Evolutionary conservation across 805 yeast species (phyloP), one percentile per base, ranked within the genome.

Genomic region (Kodamaea fukazawae): DNA sequence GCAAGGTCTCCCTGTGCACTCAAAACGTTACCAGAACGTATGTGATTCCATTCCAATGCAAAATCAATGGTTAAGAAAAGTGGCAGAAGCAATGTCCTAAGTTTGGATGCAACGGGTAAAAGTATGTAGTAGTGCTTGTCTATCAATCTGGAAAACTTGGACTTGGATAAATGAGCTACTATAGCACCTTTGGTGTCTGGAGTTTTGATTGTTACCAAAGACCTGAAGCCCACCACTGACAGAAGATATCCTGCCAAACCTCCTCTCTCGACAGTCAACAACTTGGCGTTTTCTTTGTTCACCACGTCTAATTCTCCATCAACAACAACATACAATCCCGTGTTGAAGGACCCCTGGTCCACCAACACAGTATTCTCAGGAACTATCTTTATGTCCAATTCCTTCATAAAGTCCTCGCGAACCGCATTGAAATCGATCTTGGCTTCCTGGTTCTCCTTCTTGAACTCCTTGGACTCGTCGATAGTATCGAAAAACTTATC

Each of bases 41-140:
- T 70, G 43, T 88, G 96, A 29, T 90, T 79, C 98, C 98, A 91
- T 59, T 93, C 99, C 37, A 93, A 65, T 0, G 97, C 96, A 60
- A 86, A 87, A 55, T 91, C 98, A 30, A 93, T 76, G 41, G 83
- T 78, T 28, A 85, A 61, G 28, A 91, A 68, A 40, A 84, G 77
- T 20, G 75, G 67, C 20, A 90, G 82, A 29, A 93, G 60, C 2
- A 85, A 70, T n/a, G 70, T 70, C 32, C 84, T 79, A 46, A 91
- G 65, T 7, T 80, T 74, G 44, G 80, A 79, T 0, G 98, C 96
- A 33, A 89, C 75, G 2, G 88, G 79, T 28, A 91, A 65, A 48
- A 86, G 84, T 7, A 91, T 70, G 60, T 79, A 73, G 43, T 91
- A 90, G 54, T 78, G 83, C 46, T 78, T 78, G 42, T 91, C 97